Evolutionary conservation across 1,284 basidiomycete genomes (phyloP), one percentile per base, ranked within the genome.

Genomic region (Microbotryum intermedium): DNA sequence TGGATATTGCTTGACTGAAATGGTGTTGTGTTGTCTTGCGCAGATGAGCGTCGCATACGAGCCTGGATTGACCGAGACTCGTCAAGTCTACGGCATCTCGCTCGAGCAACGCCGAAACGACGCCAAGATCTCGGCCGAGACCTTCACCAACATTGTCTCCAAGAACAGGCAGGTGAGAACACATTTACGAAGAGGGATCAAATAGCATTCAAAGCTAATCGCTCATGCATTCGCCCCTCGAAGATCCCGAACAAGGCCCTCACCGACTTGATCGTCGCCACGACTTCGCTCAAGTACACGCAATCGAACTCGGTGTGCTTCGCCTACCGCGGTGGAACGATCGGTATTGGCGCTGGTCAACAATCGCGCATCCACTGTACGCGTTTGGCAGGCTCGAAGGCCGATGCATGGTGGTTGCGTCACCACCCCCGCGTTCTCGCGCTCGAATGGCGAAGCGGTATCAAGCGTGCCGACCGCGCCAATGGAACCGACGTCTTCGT

Each of bases 281-380:
- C 93, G 4, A 85, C 97, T 42, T 88, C 94, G 1, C 83, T 98
- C 72, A 99, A 98, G 77, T 98, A 97, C 80, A 99, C 94, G 0
- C 95, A 98, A 76, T 97, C 93, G 62, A 98, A 98, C 82, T 93
- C 89, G 68, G 95, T 99, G 56, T 89, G 93, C 54, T 99, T 97
- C 76, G 91, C 94, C 2, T 86, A 87, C 71, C 86, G 86, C 73
- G 95, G 94, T 43, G 85, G 91, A 39, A 87, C 97, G 74, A 84
- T 99, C 71, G 95, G 95, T 59, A 86, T 97, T 53, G 94, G 94
- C 55, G 95, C 95, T 0, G 94, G 95, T 18, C 94, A 98, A 75
- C 95, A 98, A 76, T 97, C 92, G 10, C 89, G 94, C 59, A 98
- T 99, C 74, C 95, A 99, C 80, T 99, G 95, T 78, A 99, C 94